Evolutionary conservation across 2,329 filamentous ascomycete species (phyloP).

Genomic region (Phyllosticta ampelicida): DNA sequence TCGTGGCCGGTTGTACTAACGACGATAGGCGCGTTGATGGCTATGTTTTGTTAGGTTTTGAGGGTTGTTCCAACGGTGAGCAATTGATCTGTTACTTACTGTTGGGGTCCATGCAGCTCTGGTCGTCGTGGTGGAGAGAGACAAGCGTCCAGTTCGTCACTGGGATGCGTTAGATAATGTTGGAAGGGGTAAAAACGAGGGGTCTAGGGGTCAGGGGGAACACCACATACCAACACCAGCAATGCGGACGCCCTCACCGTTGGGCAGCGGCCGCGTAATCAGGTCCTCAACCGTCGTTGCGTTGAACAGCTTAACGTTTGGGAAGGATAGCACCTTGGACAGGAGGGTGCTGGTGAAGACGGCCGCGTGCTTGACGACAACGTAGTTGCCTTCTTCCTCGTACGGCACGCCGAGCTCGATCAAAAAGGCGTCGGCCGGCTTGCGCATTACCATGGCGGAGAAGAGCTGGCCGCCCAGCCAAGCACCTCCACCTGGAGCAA

Average conservation of each 20-base stretch:
- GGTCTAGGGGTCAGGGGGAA: not conserved
- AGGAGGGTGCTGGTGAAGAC: slow-evolving; percentile 85
- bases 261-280: slow-evolving; percentile 58
- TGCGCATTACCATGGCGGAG: slow-evolving; percentile 90
- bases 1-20: slow-evolving; percentile 90
- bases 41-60: not conserved
- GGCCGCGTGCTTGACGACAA: slow-evolving; percentile 89
- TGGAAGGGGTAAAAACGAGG: not conserved
- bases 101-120: slow-evolving; percentile 95
- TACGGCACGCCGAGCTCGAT: slow-evolving; percentile 71
- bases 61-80: too few relatives aligned
- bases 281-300: slow-evolving; percentile 86
- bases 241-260: slow-evolving; percentile 52
- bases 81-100: slow-evolving; percentile 34
- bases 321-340: slow-evolving; percentile 70
- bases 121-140: slow-evolving; percentile 75
- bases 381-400: slow-evolving; percentile 79
- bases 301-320: slow-evolving; percentile 95
- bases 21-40: slow-evolving; percentile 82
- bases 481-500: slow-evolving; percentile 77
- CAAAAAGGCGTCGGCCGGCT: slow-evolving; percentile 79
- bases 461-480: slow-evolving; percentile 94
- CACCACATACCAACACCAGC: slow-evolving; percentile 48
- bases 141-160: slow-evolving; percentile 96
- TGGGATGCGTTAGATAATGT: slow-evolving; percentile 29